Base-by-base conservation (phyloP, 495 filamentous ascomycete genomes). In the Podospora fimiseda region DNA sequence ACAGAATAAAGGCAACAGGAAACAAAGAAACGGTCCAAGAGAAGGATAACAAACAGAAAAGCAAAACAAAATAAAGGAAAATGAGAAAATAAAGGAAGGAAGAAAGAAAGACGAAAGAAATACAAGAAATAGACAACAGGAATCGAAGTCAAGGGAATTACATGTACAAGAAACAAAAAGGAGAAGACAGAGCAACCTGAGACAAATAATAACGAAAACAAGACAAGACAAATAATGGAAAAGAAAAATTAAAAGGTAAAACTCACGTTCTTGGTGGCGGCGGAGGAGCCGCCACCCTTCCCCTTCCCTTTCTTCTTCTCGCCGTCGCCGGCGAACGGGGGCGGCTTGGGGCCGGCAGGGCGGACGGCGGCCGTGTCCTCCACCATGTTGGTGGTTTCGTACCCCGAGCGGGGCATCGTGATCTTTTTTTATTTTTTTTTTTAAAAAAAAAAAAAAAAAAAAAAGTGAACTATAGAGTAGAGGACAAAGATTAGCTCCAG, bases 381-480 rank as follows among this genome's bases (percentile, higher is more conserved):
- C 13, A 40, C 40, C 14, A 57, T 48, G 30, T 41, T 41, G 30
- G 54, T 48, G 4, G 45, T 61, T 9, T 61, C 59, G 49, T 61
- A 61, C 4, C 59, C 56, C 6, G 52, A 47, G 6, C 58, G 58
- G 14, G 40, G 36, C 55, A 61, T 55, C 27, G 5, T 11, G 27
- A 33, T 33, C 11, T 33, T 33, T 33, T 33, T 33, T 33, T 33
- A 33, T 5, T 6, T 33, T 33, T 33, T 33, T 33, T 33, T 33
- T 33, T 33, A 33, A 33, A 11, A 33, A 45, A 14, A 45, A 45
- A 45, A 45, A 23, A n/a, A n/a, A n/a, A n/a, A n/a, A n/a, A n/a
- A n/a, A n/a, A n/a, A n/a, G n/a, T n/a, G n/a, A n/a, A n/a, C n/a
- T n/a, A n/a, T n/a, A n/a, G n/a, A n/a, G n/a, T n/a, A n/a, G n/a